phyloP scores from a whole-genome alignment of 345 rosid genomes.

The Salix dunnii region DNA sequence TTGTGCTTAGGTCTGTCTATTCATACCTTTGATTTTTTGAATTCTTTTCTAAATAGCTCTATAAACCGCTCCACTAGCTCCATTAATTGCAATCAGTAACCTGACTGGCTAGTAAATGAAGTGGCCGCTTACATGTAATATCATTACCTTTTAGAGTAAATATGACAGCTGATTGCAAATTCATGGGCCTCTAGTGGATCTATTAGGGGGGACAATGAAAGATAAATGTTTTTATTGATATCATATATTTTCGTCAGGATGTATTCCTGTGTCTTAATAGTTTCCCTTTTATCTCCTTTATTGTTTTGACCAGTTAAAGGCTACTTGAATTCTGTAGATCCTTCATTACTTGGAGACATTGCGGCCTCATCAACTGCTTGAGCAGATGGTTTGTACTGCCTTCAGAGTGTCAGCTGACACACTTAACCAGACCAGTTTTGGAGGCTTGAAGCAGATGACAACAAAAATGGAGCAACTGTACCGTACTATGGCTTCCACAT shows the following conservation, averaged over 20 bases:
- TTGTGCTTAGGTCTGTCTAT: background rate
- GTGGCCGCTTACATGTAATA: background rate
- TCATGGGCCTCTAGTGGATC: background rate
- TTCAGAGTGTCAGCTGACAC: constrained; percentile 93
- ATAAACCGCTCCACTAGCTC: background rate
- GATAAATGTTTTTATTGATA: background rate
- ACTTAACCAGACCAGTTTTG: constrained; percentile 62
- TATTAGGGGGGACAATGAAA: too few relatives aligned
- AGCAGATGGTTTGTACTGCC: constrained; percentile 93
- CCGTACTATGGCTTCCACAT: constrained; percentile 51
- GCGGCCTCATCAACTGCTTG: constrained; percentile 87
- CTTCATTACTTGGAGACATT: constrained; percentile 91
- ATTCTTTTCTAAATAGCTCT: background rate
- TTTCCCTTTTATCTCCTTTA: background rate
- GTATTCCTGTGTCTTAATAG: background rate
- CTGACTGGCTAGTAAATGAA: background rate
- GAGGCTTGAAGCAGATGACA: constrained; percentile 71
- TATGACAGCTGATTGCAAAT: background rate
- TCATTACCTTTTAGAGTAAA: background rate
- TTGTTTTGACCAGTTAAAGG: constrained; percentile 12
- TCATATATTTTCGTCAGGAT: background rate
- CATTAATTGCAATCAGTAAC: background rate
- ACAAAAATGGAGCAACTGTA: constrained; percentile 71
- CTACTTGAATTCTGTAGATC: constrained; percentile 41
- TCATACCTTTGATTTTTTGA: background rate